Conservation (phyloP, 2,329 filamentous ascomycete species). For the Berkeleyomyces basicola region DNA sequence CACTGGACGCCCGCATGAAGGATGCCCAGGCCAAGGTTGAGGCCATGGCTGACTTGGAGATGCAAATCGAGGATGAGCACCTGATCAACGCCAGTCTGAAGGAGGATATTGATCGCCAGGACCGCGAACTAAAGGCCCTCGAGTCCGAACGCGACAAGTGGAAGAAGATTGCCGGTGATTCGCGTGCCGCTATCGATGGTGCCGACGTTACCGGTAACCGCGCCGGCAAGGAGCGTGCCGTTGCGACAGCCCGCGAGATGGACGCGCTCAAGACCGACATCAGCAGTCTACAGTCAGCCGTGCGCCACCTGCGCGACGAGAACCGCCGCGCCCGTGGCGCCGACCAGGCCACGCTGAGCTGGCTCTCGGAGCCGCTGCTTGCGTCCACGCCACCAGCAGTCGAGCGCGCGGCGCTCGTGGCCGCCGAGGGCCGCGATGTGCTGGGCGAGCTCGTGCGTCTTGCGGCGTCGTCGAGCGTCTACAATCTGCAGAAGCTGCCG, state of each 20-base stretch:
- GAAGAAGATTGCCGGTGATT: conserved; percentile 53
- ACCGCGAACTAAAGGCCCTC: conserved; percentile 46
- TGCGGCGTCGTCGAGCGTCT: conserved; percentile 37
- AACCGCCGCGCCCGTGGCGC: conserved; percentile 43
- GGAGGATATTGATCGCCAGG: conserved; percentile 50
- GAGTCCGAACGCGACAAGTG: conserved; percentile 52
- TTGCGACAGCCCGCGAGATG: conserved; percentile 56
- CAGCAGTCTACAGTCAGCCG: conserved; percentile 43
- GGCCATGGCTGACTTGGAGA: conserved; percentile 48
- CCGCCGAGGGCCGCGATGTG: conserved; percentile 45
- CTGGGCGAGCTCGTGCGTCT: conserved; percentile 49
- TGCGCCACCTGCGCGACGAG: conserved; percentile 52
- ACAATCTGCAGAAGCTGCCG: conserved; percentile 40
- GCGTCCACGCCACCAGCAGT: conserved; percentile 32
- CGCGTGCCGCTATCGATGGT: conserved; percentile 35
- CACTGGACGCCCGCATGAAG: conserved; percentile 72
- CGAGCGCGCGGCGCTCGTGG: conserved; percentile 37
- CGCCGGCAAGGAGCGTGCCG: conserved; percentile 47
- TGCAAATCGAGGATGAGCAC: conserved; percentile 36
- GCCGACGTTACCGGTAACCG: conserved; percentile 29
- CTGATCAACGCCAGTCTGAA: conserved; percentile 35
- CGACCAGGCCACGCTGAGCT: conserved; percentile 40
- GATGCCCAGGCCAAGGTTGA: conserved; percentile 66
- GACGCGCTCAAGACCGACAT: conserved; percentile 56
- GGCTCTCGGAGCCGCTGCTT: conserved; percentile 46